These are phyloP conservation scores for Tolypocladium capitatum DNA, from an alignment of 2,329 filamentous ascomycete genomes.

Conservation along the genomic window DNA sequence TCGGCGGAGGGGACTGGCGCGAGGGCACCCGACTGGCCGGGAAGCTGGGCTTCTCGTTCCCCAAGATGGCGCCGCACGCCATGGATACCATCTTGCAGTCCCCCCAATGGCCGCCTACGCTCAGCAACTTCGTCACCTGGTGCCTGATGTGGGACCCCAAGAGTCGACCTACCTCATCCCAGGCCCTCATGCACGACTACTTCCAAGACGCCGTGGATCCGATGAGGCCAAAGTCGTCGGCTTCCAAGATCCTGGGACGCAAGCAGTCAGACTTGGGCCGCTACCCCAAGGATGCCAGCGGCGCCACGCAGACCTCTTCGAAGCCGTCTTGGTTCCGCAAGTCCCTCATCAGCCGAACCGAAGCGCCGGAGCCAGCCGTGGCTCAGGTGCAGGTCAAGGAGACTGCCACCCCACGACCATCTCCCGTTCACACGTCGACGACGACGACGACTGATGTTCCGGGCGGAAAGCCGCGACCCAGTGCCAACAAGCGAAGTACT, in stretches of 20 bases:
- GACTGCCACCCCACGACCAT: slow-evolving; percentile 27
- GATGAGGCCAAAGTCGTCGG: slow-evolving; percentile 77
- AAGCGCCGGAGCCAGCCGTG: slow-evolving; percentile 48
- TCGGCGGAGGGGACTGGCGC: slow-evolving; percentile 95
- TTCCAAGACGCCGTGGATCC: slow-evolving; percentile 89
- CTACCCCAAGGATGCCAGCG: slow-evolving; percentile 43
- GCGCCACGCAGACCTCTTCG: slow-evolving; percentile 49
- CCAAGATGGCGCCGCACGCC: slow-evolving; percentile 95
- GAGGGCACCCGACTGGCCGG: slow-evolving; percentile 85
- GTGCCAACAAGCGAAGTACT: slow-evolving; percentile 69
- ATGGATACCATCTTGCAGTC: slow-evolving; percentile 87
- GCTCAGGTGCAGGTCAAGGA: slow-evolving; percentile 35
- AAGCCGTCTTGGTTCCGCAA: slow-evolving; percentile 97
- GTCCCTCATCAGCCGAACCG: slow-evolving; percentile 73
- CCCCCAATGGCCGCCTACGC: slow-evolving; percentile 79
- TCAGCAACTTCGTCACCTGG: slow-evolving; percentile 93
- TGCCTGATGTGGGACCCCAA: slow-evolving; percentile 99
- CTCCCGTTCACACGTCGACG: slow-evolving; percentile 28
- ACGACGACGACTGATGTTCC: slow-evolving; percentile 26
- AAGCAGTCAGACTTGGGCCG: slow-evolving; percentile 79
- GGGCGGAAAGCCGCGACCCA: slow-evolving; percentile 23
- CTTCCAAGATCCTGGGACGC: slow-evolving; percentile 69
- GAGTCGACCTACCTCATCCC: slow-evolving; percentile 75
- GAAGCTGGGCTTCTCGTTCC: slow-evolving; percentile 96
- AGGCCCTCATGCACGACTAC: slow-evolving; percentile 92